These are phyloP conservation scores for Macrolepiota dolichaula DNA, from an alignment of 768 basidiomycete genomes.

Conservation along the genomic window DNA sequence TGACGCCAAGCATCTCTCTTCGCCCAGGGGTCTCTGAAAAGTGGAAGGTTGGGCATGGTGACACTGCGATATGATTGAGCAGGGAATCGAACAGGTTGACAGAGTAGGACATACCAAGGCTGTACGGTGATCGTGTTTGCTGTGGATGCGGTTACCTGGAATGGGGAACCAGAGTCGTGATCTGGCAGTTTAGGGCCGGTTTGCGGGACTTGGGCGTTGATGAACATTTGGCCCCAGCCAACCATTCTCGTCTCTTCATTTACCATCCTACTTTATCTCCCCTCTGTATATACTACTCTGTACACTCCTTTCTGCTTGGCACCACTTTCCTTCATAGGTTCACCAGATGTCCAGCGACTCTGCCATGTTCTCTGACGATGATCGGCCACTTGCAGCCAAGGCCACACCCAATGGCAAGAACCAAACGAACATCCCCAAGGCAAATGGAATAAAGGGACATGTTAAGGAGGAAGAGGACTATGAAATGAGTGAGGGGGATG, in stretches of 20 bases:
- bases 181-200: conserved; percentile 57
- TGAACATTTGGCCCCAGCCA: conserved; percentile 21
- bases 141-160: conserved; percentile 6
- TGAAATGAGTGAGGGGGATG: conserved; percentile 68
- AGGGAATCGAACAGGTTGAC: conserved; percentile 12
- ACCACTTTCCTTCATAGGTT: conserved; percentile 23
- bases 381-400: conserved; percentile 46
- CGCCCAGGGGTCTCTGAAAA: conserved; percentile 93
- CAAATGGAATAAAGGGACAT: conserved; percentile 44
- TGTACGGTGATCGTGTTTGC: conserved; percentile 4
- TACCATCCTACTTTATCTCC: conserved; percentile 17
- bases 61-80: conserved; percentile 13
- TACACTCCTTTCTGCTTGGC: conserved; percentile 15
- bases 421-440: conserved; percentile 17
- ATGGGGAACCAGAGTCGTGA: conserved; percentile 25
- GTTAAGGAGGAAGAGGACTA: conserved; percentile 36
- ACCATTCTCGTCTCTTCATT: conserved; percentile 25
- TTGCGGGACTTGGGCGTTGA: conserved; percentile 36
- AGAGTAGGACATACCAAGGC: conserved; percentile 7
- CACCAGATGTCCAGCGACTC: conserved; percentile 43
- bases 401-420: conserved; percentile 37
- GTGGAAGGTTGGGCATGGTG: conserved; percentile 59
- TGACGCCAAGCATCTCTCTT: conserved; percentile 92
- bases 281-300: conserved; percentile 13
- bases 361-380: conserved; percentile 57